Evolutionary conservation across 1,139 yeast species (phyloP), one percentile per base, ranked within the genome.

Genomic region (Lodderomyces metapsilosis): DNA sequence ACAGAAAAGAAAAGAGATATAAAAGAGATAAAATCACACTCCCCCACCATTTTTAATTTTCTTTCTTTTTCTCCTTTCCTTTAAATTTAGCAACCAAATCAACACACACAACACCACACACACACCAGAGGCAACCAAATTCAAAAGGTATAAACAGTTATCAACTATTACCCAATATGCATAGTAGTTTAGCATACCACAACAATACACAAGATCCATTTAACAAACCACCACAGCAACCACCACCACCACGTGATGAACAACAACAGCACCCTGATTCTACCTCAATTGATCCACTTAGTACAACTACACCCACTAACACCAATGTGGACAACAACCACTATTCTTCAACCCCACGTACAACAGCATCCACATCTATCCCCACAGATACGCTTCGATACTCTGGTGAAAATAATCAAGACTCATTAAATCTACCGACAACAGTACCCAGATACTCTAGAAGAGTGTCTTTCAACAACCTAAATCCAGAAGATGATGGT

Each of bases 391-490:
- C 4, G 5, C 16, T 25, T 25, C 30, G 30, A 5, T 16, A 25
- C 5, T 25, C 30, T 3, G 12, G 30, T 25, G 30, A 15, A n/a
- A 25, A 5, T 4, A 12, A 12, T n/a, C 8, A 12, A 12, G 16
- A n/a, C 5, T 5, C 4, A 25, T 12, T 16, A 9, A 25, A 4
- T 5, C 16, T 25, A 25, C 30, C 30, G 30, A n/a, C n/a, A n/a
- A 12, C 30, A 12, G 6, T 25, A 25, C 30, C n/a, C 30, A 27
- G 10, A 10, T 40, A 32, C 51, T 49, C 67, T 8, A 51, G 76
- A 47, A 53, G 76, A 43, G 78, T 72, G 2, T 69, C 76, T n/a
- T 72, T 72, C 55, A 70, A 69, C 50, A 72, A 70, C 47, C 49
- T 71, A 39, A 56, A 59, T 28, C 69, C 69, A 2, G 54, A 51